Percentiles rank a stretch among this genome's conserved stretches.
phyloP scores from a whole-genome alignment of 805 yeast species.

The Metschnikowia matae region DNA sequence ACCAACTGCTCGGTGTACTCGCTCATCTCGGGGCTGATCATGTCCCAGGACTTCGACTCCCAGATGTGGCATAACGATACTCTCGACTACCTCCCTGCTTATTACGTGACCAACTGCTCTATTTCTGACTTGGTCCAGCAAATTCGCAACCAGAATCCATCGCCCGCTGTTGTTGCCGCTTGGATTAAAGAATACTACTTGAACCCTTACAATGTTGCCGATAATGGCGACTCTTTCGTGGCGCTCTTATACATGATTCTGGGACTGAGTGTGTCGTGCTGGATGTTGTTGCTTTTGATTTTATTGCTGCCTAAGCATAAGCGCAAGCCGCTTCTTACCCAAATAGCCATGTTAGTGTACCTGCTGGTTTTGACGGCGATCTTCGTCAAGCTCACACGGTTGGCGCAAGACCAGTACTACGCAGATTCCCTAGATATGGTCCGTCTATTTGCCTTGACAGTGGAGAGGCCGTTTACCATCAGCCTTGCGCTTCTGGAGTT shows the following conservation, averaged over 20 bases:
- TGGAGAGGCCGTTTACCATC: conserved; percentile 35
- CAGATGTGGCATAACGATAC: conserved; percentile 14
- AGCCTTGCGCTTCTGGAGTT: conserved; percentile 40
- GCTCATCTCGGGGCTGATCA: conserved; percentile 31
- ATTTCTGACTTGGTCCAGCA: conserved; percentile 29
- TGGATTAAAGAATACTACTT: conserved; percentile 12
- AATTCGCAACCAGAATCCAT: conserved; percentile 17
- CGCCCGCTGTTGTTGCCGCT: conserved; percentile 8
- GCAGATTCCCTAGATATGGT: conserved; percentile 51
- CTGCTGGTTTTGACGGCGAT: conserved; percentile 53
- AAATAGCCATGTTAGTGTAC: conserved; percentile 52
- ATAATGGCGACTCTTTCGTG: conserved; percentile 40
- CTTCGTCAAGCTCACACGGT: conserved; percentile 42
- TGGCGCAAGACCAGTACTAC: conserved; percentile 48
- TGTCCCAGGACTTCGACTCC: conserved; percentile 19
- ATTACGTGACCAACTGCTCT: conserved; percentile 47
- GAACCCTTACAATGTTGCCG: conserved; percentile 26
- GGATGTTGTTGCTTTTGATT: conserved; percentile 65
- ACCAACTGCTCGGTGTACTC: conserved; percentile 38
- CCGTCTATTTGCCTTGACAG: conserved; percentile 35
- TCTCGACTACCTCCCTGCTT: conserved; percentile 33
- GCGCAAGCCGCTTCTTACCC: conserved; percentile 55
- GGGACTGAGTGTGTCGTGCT: conserved; percentile 55
- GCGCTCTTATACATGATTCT: conserved; percentile 50
- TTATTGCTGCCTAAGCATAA: conserved; percentile 46